These are phyloP conservation scores for Fusarium tjaetaba DNA, from an alignment of 2,329 filamentous ascomycete genomes.

Conservation along the genomic window DNA sequence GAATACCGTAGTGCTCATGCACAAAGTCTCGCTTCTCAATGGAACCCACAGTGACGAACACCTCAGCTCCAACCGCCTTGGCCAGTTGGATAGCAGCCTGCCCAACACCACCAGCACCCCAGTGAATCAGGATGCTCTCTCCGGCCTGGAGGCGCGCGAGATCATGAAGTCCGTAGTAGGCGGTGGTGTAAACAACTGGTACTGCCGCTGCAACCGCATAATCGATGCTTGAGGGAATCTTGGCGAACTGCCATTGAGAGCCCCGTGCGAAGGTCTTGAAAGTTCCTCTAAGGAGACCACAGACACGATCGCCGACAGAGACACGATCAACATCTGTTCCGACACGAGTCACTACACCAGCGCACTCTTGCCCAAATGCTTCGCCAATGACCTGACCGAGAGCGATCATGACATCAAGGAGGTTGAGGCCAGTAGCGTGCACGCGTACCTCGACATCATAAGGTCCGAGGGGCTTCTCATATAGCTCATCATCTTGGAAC, in stretches of 20 bases:
- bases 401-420: conserved; percentile 10
- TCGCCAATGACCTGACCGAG: background rate
- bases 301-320: background rate
- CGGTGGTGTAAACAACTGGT: conserved; percentile 31
- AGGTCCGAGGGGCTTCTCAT: conserved; percentile 6
- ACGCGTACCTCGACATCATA: background rate
- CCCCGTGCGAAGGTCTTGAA: background rate
- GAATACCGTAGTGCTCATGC: conserved; percentile 42
- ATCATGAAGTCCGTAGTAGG: conserved; percentile 31
- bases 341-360: background rate
- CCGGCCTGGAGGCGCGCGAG: conserved; percentile 20
- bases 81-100: conserved; percentile 46
- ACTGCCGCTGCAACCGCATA: conserved; percentile 18
- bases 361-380: conserved; percentile 2
- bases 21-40: conserved; percentile 46
- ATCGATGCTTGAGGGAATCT: conserved; percentile 18
- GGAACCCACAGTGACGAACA: conserved; percentile 49
- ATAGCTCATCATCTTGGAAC: conserved; percentile 2
- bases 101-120: conserved; percentile 41
- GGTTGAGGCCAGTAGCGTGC: background rate
- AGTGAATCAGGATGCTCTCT: conserved; percentile 48
- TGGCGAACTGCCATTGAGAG: background rate
- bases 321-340: background rate
- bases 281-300: background rate
- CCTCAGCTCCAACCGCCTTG: conserved; percentile 37